Percentiles rank a stretch among this genome's conserved stretches.
Evolutionary conservation across 1,284 basidiomycete genomes (phyloP).

Genomic region (Termitomyces sp.): DNA sequence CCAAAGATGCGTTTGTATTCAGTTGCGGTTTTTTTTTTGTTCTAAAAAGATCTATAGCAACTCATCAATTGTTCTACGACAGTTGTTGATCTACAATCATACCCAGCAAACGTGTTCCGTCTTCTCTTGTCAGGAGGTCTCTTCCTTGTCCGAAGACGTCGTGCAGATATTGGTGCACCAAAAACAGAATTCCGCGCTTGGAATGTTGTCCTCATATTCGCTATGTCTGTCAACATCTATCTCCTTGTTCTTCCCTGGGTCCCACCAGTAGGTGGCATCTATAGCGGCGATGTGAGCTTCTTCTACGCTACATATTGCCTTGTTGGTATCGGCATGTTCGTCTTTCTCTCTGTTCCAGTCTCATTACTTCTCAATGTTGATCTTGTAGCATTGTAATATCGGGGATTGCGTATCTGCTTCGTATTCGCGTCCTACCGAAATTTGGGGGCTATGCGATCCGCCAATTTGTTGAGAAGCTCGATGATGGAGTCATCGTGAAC

Average conservation of each 20-base stretch:
- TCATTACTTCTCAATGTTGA: background rate
- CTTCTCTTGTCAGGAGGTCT: slow-evolving; percentile 35
- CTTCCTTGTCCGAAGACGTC: slow-evolving; percentile 35
- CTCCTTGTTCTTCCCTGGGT: slow-evolving; percentile 46
- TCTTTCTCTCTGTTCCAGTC: background rate
- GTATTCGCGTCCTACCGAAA: slow-evolving; percentile 25
- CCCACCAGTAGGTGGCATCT: slow-evolving; percentile 28
- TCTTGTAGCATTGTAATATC: slow-evolving; percentile 23
- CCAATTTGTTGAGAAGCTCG: slow-evolving; percentile 23
- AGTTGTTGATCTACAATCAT: slow-evolving; percentile 35
- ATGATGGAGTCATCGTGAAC: slow-evolving; percentile 28
- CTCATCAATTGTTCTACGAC: background rate
- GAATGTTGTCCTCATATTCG: slow-evolving; percentile 35
- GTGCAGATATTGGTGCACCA: slow-evolving; percentile 29
- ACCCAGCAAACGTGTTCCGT: slow-evolving; percentile 36
- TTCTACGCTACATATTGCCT: slow-evolving; percentile 37
- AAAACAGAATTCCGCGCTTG: slow-evolving; percentile 34
- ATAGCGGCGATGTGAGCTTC: slow-evolving; percentile 35
- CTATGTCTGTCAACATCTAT: slow-evolving; percentile 34
- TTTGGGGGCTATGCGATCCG: slow-evolving; percentile 25
- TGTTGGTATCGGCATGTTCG: slow-evolving; percentile 29
- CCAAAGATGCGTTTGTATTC: slow-evolving; percentile 51
- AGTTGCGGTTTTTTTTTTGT: slow-evolving; percentile 14
- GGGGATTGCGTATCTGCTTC: slow-evolving; percentile 22
- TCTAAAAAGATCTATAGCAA: background rate